Evolutionary conservation across 768 basidiomycete genomes (phyloP), one percentile per base, ranked within the genome.

Genomic region (Rhodotorula kratochvilovae): DNA sequence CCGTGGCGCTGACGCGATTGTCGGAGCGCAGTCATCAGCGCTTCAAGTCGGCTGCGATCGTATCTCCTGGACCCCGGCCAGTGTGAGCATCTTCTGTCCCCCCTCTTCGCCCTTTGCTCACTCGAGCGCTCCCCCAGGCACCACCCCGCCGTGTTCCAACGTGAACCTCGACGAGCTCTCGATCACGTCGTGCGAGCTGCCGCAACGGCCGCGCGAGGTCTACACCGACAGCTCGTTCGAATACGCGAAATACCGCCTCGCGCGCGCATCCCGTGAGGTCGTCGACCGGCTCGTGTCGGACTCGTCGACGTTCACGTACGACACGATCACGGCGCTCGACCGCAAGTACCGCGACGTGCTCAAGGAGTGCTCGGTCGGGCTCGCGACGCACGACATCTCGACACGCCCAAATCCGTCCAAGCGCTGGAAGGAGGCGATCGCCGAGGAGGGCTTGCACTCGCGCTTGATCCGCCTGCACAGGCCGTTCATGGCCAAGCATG

Each of bases 401-500:
- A 48, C 10, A 33, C n/a, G 10, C 21, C 50, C 48, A 54, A 39
- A 0, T 39, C 45, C 8, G 29, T 12, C 31, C 27, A 42, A 29
- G n/a, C 29, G 43, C 19, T 56, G 58, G 43, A 60, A 57, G 61
- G 51, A 63, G 31, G 39, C 48, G 1, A 57, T 67, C 42, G 42
- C 55, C n/a, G 63, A 61, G 29, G 59, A 46, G n/a, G 68, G 62
- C 25, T 36, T 65, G 17, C 67, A 74, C 60, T 46, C 35, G 21
- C 54, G 73, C 2, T 33, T 71, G 3, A 33, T 70, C 2, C 35
- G 69, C 12, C 57, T 74, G 10, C 73, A 74, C 36, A 59, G 73
- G 23, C 73, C 73, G 15, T 74, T 74, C 66, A 61, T 74, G 55
- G 39, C 53, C 50, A 63, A 67, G 57, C 39, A 71, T 21, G 70